Conservation (phyloP, 192 early-diverging fungal species). For the Pilobolus umbonatus region DNA sequence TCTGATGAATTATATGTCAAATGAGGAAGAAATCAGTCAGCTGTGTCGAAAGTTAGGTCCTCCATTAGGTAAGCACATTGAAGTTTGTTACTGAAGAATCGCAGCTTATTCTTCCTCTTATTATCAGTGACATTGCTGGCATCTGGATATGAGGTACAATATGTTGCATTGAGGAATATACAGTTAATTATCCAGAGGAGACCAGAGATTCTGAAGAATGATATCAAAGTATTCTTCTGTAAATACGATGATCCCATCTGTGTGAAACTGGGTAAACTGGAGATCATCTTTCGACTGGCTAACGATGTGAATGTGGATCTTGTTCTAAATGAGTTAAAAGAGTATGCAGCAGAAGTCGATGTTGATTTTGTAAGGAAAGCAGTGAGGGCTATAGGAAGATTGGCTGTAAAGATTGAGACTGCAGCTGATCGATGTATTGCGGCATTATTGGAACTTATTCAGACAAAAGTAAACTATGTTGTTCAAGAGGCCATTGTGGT, state of each 20-base stretch:
- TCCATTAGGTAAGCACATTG: constrained; percentile 70
- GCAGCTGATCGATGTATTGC: constrained; percentile 85
- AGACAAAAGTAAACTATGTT: constrained; percentile 98
- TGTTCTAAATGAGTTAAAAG: constrained; percentile 87
- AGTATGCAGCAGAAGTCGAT: constrained; percentile 95
- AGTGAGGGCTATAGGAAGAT: constrained; percentile 94
- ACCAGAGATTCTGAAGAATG: constrained; percentile 84
- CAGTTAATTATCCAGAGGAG: constrained; percentile 87
- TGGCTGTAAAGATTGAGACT: constrained; percentile 92
- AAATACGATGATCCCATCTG: constrained; percentile 99
- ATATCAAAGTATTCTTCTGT: constrained; percentile 99
- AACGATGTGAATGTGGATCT: constrained; percentile 79
- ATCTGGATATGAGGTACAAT: constrained; percentile 91
- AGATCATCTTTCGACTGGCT: constrained; percentile 87
- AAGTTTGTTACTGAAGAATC: too few relatives aligned
- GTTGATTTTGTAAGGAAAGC: constrained; percentile 97
- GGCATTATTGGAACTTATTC: constrained; percentile 83
- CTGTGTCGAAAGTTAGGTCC: constrained; percentile 86
- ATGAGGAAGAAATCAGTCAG: constrained; percentile 46
- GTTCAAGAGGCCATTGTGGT: constrained; percentile 98
- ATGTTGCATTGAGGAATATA: constrained; percentile 95
- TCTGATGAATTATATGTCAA: not conserved
- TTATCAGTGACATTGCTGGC: constrained; percentile 81
- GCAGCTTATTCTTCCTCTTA: not conserved
- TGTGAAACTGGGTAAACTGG: constrained; percentile 96